phyloP scores from a whole-genome alignment of 257 asterid genomes.

The Solanum pennellii region DNA sequence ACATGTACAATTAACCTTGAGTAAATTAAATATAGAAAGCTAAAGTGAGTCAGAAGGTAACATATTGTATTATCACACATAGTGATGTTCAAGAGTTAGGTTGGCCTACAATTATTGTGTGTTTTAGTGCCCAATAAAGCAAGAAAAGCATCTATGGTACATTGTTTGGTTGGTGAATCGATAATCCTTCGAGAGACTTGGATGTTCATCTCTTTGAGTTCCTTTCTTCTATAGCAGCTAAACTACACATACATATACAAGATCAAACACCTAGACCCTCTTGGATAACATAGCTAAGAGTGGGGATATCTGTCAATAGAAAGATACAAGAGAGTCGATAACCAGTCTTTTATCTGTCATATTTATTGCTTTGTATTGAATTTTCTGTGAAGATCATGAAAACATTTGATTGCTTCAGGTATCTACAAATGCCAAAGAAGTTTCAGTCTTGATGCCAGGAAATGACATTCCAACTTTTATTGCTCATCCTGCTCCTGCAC shows the following conservation, averaged over 20 bases:
- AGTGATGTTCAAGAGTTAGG: background rate
- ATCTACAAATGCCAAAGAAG: slow-evolving; percentile 43
- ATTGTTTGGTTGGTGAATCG: background rate
- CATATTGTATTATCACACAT: background rate
- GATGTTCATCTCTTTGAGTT: background rate
- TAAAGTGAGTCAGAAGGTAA: background rate
- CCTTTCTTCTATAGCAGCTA: background rate
- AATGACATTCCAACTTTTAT: slow-evolving; percentile 62
- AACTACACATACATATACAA: background rate
- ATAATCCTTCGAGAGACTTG: background rate
- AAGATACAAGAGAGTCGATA: background rate
- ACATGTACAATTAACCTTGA: background rate
- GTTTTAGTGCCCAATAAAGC: background rate
- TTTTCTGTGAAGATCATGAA: background rate
- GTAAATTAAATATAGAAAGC: background rate
- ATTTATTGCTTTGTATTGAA: too few relatives aligned
- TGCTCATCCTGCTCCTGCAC: slow-evolving; percentile 63
- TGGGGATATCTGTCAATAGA: background rate
- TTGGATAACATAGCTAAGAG: background rate
- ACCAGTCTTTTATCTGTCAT: background rate
- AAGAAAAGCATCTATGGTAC: background rate
- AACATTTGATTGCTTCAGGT: slow-evolving; percentile 24
- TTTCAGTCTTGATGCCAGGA: slow-evolving; percentile 77
- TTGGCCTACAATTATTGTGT: background rate
- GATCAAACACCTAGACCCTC: background rate